A percentile compares a stretch with the other conserved stretches of the same genome.
Evolutionary conservation across 805 yeast genomes (phyloP).

Genomic region (Spathaspora gorwiae): DNA sequence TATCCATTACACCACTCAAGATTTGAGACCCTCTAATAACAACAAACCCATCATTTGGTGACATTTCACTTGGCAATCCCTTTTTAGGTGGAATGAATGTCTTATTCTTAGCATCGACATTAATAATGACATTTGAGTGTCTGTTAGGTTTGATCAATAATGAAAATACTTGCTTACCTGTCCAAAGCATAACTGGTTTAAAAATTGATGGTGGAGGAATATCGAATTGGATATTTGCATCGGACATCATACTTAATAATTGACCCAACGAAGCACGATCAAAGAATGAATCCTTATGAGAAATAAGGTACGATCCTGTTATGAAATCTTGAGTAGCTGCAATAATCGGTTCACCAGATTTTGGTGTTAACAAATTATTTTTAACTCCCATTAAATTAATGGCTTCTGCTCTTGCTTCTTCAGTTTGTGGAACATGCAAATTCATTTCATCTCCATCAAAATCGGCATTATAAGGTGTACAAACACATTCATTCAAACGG

Average conservation of each 20-base stretch:
- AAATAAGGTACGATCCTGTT: constrained; percentile 89
- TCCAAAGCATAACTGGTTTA: constrained; percentile 90
- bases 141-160: constrained; percentile 80
- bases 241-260: constrained; percentile 91
- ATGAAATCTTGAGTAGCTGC: constrained; percentile 99
- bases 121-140: constrained; percentile 73
- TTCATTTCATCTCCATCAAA: constrained; percentile 99
- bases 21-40: constrained; percentile 85
- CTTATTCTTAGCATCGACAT: constrained; percentile 91
- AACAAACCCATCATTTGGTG: constrained; percentile 94
- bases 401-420: constrained; percentile 99
- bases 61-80: constrained; percentile 85
- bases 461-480: constrained; percentile 99
- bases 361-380: constrained; percentile 89
- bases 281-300: constrained; percentile 89
- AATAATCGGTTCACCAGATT: constrained; percentile 97
- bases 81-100: constrained; percentile 73
- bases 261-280: constrained; percentile 83
- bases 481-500: constrained; percentile 95
- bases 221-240: constrained; percentile 82
- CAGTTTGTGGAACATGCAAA: constrained; percentile 97
- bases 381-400: constrained; percentile 97
- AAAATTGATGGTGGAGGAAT: constrained; percentile 91
- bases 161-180: constrained; percentile 94
- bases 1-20: constrained; percentile 94